phyloP scores from a whole-genome alignment of 768 basidiomycete genomes.

The Tricholoma furcatifolium region DNA sequence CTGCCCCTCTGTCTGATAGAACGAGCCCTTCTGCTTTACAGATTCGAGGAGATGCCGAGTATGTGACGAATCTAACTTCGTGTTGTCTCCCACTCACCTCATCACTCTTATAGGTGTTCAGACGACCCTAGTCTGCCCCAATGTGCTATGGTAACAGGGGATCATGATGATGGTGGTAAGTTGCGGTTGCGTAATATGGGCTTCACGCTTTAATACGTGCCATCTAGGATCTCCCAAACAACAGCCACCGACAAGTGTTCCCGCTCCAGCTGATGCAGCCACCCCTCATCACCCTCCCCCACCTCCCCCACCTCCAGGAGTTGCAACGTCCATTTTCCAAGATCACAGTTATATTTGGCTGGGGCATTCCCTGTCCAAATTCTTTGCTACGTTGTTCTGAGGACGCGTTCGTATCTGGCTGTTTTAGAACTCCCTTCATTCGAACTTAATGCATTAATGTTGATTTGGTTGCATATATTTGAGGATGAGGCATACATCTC shows the following conservation, averaged over 20 bases:
- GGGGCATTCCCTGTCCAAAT: background rate
- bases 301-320: background rate
- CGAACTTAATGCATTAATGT: no score
- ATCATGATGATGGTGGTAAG: no score
- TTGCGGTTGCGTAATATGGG: no score
- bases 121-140: no score
- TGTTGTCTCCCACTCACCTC: no score
- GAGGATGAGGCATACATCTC: no score
- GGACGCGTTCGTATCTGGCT: no score
- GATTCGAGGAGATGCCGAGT: background rate
- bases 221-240: background rate
- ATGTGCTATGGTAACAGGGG: no score
- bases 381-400: conserved; percentile 4
- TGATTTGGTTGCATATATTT: no score
- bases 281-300: background rate
- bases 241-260: background rate
- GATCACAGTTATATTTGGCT: background rate
- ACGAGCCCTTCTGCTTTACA: background rate
- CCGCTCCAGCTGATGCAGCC: background rate
- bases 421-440: no score
- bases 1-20: conserved; percentile 5
- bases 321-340: background rate
- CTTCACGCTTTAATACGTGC: no score
- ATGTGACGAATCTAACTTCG: background rate
- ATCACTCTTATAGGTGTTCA: no score